Evolutionary conservation across 208 protist species (phyloP).

Genomic region (Leishmania turanica): DNA sequence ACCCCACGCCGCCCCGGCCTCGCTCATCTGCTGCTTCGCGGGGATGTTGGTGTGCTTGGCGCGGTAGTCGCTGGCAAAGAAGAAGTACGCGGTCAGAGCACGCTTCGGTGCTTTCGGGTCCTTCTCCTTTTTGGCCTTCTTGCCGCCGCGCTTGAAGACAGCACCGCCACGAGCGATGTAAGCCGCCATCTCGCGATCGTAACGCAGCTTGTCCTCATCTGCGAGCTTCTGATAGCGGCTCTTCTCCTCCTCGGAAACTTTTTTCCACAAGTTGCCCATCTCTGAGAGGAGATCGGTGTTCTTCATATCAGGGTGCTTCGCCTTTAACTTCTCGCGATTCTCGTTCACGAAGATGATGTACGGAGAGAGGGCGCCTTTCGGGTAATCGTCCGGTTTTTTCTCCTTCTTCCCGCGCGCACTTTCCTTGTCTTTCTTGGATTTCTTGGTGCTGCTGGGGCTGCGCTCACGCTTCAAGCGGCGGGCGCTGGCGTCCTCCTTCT

Average conservation of each 20-base stretch:
- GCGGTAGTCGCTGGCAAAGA: slow-evolving; percentile 77
- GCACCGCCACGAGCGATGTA: slow-evolving; percentile 68
- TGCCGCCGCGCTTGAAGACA: slow-evolving; percentile 55
- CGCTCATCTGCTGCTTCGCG: slow-evolving; percentile 66
- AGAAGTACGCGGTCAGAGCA: slow-evolving; percentile 78
- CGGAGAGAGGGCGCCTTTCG: slow-evolving; percentile 71
- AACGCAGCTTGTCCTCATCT: slow-evolving; percentile 82
- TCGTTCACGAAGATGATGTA: slow-evolving; percentile 86
- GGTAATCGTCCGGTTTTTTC: slow-evolving; percentile 86
- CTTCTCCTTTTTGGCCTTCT: slow-evolving; percentile 76
- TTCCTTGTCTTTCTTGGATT: slow-evolving; percentile 28
- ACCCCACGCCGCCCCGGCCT: slow-evolving; percentile 75
- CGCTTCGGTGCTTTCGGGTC: slow-evolving; percentile 87
- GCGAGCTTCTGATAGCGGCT: slow-evolving; percentile 71
- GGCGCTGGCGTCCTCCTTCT: slow-evolving; percentile 36
- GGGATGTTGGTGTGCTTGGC: slow-evolving; percentile 54
- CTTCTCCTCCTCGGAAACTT: slow-evolving; percentile 66
- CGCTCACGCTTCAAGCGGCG: slow-evolving; percentile 56
- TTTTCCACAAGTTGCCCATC: slow-evolving; percentile 71
- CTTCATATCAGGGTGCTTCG: slow-evolving; percentile 68
- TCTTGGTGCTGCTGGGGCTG: slow-evolving; percentile 31
- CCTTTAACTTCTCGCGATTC: slow-evolving; percentile 69
- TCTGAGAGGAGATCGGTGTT: slow-evolving; percentile 69
- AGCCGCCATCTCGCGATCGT: slow-evolving; percentile 71
- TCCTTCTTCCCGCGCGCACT: slow-evolving; percentile 53